phyloP scores from a whole-genome alignment of 345 rosid genomes.

The Camelina hispida region DNA sequence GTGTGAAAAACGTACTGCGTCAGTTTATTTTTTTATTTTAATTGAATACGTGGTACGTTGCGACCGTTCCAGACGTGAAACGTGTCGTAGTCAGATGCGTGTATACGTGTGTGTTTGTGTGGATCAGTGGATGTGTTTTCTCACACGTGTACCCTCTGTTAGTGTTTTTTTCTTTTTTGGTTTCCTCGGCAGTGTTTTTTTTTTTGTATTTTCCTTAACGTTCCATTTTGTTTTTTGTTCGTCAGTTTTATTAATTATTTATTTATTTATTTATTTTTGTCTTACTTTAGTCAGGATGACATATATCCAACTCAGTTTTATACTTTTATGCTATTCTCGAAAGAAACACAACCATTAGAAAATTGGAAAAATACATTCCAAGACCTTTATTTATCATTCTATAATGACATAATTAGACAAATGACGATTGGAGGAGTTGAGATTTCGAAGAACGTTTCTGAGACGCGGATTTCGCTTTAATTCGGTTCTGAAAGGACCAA shows the following conservation, averaged over 20 bases:
- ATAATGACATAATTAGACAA: too few species aligned
- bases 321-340: too few species aligned
- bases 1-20: conserved; percentile 36
- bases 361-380: too few species aligned
- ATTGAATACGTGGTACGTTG: conserved; percentile 42
- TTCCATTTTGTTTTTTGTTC: background rate
- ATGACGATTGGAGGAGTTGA: too few species aligned
- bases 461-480: too few species aligned
- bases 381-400: too few species aligned
- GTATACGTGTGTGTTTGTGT: conserved; percentile 9
- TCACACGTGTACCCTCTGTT: conserved; percentile 33
- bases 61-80: conserved; percentile 39
- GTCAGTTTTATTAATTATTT: background rate
- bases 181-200: background rate
- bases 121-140: conserved; percentile 21
- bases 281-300: conserved; percentile 25
- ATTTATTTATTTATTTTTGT: background rate
- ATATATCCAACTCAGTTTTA: background rate
- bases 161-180: background rate
- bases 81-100: conserved; percentile 25
- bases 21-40: conserved; percentile 12
- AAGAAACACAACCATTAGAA: too few species aligned
- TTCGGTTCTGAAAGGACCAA: too few species aligned
- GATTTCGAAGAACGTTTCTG: background rate
- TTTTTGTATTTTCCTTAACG: background rate